These are phyloP conservation scores for Aureobasidium sp. DNA, from an alignment of 2,329 filamentous ascomycete genomes.

Conservation along the genomic window DNA sequence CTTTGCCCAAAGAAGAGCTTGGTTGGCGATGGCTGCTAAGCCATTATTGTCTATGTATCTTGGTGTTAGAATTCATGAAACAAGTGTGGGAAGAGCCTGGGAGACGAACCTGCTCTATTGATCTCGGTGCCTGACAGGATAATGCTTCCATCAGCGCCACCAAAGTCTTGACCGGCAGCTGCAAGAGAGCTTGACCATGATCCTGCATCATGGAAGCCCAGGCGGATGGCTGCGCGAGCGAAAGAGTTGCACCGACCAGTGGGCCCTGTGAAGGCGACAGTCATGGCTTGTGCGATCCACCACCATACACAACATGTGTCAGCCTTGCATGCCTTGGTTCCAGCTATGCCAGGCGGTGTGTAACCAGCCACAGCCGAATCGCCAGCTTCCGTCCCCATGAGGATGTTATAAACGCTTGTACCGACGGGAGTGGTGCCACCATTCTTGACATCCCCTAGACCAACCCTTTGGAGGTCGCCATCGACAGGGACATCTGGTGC, in stretches of 20 bases:
- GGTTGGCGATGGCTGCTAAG: conserved; percentile 18
- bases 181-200: conserved; percentile 35
- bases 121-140: conserved; percentile 38
- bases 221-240: conserved; percentile 40
- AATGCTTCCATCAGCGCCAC: conserved; percentile 44
- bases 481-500: neutral
- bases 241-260: conserved; percentile 34
- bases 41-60: conserved; percentile 28
- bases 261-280: conserved; percentile 28
- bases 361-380: conserved; percentile 18
- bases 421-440: conserved; percentile 20
- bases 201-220: conserved; percentile 44
- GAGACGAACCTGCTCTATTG: conserved; percentile 20
- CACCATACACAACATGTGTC: conserved; percentile 43
- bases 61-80: neutral
- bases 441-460: conserved; percentile 19
- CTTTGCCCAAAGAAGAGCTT: conserved; percentile 19
- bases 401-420: conserved; percentile 19
- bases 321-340: conserved; percentile 19
- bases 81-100: neutral
- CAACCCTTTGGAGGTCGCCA: neutral
- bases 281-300: conserved; percentile 34
- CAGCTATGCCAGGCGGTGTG: conserved; percentile 15
- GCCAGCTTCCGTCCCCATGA: conserved; percentile 19
- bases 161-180: conserved; percentile 26